These are phyloP conservation scores for Elaeagnus macrophylla DNA, from an alignment of 306 rosid species.

Conservation along the genomic window DNA sequence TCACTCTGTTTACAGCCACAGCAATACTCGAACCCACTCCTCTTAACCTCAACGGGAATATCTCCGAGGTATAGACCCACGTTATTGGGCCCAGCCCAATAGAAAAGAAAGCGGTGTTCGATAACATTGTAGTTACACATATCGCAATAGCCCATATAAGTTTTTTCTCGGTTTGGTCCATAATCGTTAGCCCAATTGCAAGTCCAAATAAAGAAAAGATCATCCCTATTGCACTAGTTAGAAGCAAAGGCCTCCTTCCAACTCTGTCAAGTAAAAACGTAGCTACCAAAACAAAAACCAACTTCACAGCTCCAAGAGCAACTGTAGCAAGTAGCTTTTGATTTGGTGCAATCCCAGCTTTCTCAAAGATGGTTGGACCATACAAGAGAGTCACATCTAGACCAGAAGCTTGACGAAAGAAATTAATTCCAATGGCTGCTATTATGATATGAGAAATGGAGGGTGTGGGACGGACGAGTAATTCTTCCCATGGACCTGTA, in stretches of 20 bases:
- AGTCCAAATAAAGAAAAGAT: conserved; percentile 30
- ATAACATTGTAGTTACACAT: conserved; percentile 31
- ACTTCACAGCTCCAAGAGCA: conserved; percentile 50
- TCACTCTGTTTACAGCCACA: conserved; percentile 41
- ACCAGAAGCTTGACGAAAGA: conserved; percentile 56
- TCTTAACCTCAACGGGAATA: conserved; percentile 46
- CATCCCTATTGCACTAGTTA: conserved; percentile 49
- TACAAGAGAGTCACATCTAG: conserved; percentile 54
- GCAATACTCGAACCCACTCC: conserved; percentile 52
- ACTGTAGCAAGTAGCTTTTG: conserved; percentile 36
- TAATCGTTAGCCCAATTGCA: conserved; percentile 32
- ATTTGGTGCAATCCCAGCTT: conserved; percentile 37
- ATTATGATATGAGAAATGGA: conserved; percentile 47
- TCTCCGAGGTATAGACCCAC: conserved; percentile 59
- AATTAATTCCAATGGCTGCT: conserved; percentile 41
- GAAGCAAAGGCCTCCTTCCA: conserved; percentile 49
- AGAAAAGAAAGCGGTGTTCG: conserved; percentile 46
- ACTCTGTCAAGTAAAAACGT: conserved; percentile 42
- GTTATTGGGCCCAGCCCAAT: conserved; percentile 64
- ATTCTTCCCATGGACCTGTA: conserved; percentile 51
- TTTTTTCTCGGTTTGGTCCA: not conserved
- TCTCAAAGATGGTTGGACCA: conserved; percentile 44
- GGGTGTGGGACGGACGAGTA: conserved; percentile 40
- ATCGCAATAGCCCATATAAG: conserved; percentile 47
- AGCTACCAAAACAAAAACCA: conserved; percentile 35